Conservation (phyloP, 352 stramenopile species). For the Phytophthora kernoviae region DNA sequence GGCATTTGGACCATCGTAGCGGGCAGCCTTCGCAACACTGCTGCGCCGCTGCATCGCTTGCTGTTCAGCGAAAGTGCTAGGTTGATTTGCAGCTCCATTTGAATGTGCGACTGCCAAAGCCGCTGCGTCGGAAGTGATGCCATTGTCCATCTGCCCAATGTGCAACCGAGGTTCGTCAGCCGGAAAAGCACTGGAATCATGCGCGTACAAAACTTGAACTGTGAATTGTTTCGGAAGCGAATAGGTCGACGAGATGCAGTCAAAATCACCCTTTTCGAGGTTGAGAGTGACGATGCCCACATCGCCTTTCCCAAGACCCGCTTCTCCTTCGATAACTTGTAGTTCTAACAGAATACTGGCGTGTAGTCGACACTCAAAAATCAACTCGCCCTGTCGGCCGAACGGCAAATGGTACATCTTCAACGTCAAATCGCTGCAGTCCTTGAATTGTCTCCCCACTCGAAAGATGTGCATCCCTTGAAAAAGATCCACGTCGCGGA, state of each 20-base stretch:
- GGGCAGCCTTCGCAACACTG: conserved; percentile 51
- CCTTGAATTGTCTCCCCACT: conserved; percentile 62
- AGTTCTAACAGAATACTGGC: conserved; percentile 76
- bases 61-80: conserved; percentile 28
- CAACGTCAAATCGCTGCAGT: conserved; percentile 72
- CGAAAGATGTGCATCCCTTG: conserved; percentile 64
- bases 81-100: conserved; percentile 15
- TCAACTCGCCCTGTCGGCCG: conserved; percentile 77
- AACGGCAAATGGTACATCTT: conserved; percentile 92
- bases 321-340: conserved; percentile 31
- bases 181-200: conserved; percentile 57
- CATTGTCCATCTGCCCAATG: conserved; percentile 28
- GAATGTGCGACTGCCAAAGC: conserved; percentile 8
- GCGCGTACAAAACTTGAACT: conserved; percentile 59
- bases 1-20: conserved; percentile 71
- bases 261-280: conserved; percentile 79
- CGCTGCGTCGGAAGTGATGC: conserved; percentile 6
- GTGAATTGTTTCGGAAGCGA: conserved; percentile 70
- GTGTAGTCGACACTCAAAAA: conserved; percentile 79
- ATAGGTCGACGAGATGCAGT: conserved; percentile 78
- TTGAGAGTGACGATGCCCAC: conserved; percentile 53
- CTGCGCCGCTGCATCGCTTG: conserved; percentile 10
- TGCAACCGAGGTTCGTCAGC: conserved; percentile 31
- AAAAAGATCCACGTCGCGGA: conserved; percentile 67
- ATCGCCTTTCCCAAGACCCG: conserved; percentile 29